phyloP scores from a whole-genome alignment of 495 filamentous ascomycete species.

The Penicillium steckii region DNA sequence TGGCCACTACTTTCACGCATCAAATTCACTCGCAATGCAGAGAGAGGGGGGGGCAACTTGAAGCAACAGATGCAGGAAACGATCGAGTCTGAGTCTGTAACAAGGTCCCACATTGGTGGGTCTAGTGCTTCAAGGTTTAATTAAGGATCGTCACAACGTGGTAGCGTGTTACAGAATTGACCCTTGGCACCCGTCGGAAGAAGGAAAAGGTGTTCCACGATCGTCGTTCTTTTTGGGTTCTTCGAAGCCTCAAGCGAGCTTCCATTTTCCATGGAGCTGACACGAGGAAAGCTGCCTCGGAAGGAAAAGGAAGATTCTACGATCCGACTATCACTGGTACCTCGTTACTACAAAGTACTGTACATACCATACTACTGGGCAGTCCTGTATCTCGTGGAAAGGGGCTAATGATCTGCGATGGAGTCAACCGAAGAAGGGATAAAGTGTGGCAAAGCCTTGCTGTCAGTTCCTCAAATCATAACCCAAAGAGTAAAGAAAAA shows the following conservation, averaged over 20 bases:
- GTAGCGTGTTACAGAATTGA: constrained; percentile 33
- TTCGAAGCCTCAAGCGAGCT: constrained; percentile 26
- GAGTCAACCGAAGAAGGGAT: background rate
- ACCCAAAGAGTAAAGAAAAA: background rate
- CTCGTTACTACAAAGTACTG: background rate
- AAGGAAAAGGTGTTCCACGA: constrained; percentile 15
- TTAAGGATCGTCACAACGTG: constrained; percentile 42
- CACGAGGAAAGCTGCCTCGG: constrained; percentile 6
- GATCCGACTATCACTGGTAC: background rate
- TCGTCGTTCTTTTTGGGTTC: constrained; percentile 20
- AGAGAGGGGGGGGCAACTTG: background rate
- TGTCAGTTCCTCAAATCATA: background rate
- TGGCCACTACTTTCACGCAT: background rate
- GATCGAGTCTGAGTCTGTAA: constrained; percentile 28
- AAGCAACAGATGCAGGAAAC: constrained; percentile 6
- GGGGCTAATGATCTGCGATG: constrained; percentile 6
- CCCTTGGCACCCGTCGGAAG: constrained; percentile 31
- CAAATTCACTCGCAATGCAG: background rate
- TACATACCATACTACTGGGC: too few relatives aligned
- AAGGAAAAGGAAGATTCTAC: constrained; percentile 20
- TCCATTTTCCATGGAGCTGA: constrained; percentile 7
- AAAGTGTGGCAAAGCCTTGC: background rate
- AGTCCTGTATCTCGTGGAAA: background rate
- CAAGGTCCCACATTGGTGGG: constrained; percentile 27
- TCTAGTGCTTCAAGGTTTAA: constrained; percentile 42